Conservation (phyloP, 495 filamentous ascomycete genomes). For the Cetradonia linearis region DNA sequence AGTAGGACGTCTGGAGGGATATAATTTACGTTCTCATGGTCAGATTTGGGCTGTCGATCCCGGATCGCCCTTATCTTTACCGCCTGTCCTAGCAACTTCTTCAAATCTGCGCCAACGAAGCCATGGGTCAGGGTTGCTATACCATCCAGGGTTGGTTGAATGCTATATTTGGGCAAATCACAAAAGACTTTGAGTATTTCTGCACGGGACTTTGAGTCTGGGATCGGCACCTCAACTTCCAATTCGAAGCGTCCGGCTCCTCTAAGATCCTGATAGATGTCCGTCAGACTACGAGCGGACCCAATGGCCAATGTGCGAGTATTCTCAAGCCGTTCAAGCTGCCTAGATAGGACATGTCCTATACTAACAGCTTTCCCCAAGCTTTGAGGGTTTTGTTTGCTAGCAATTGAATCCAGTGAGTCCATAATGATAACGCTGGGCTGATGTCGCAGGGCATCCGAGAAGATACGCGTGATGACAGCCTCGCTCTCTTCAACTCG, state of each 20-base stretch:
- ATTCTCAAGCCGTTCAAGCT: constrained; percentile 36
- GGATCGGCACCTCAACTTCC: constrained; percentile 73
- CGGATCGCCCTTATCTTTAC: constrained; percentile 34
- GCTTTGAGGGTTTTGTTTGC: constrained; percentile 42
- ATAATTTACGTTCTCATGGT: constrained; percentile 9
- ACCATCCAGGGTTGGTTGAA: constrained; percentile 31
- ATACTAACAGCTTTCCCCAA: constrained; percentile 23
- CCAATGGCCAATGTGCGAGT: constrained; percentile 57
- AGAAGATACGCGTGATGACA: constrained; percentile 59
- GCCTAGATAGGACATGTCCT: constrained; percentile 34
- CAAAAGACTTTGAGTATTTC: constrained; percentile 57
- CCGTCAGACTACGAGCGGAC: constrained; percentile 58
- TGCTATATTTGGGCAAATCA: constrained; percentile 10
- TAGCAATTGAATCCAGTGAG: constrained; percentile 63
- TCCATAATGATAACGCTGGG: constrained; percentile 81
- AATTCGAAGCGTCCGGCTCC: constrained; percentile 53
- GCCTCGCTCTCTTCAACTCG: constrained; percentile 37
- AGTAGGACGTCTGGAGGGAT: constrained; percentile 15
- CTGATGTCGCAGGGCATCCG: constrained; percentile 56
- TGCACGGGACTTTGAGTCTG: constrained; percentile 57
- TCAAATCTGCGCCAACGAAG: constrained; percentile 57
- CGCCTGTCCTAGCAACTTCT: constrained; percentile 37
- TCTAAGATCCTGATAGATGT: constrained; percentile 65
- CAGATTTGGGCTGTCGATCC: constrained; percentile 26
- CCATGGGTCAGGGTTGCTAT: constrained; percentile 55